Percentiles rank a stretch among this genome's conserved stretches.
Conservation (phyloP, 2,329 filamentous ascomycete genomes). For the Esteya vermicola region DNA sequence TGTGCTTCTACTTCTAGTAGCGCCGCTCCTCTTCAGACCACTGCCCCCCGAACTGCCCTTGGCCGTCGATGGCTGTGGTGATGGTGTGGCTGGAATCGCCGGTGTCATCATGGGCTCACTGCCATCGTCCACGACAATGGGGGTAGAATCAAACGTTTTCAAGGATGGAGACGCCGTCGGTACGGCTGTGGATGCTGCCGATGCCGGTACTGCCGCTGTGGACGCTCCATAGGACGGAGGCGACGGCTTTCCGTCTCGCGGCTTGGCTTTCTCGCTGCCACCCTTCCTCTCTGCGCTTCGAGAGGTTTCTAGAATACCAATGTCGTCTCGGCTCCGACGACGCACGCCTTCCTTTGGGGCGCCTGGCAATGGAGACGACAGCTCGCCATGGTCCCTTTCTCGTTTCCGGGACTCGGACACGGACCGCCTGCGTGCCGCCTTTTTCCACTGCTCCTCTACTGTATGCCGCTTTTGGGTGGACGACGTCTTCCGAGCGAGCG, state of each 20-base stretch:
- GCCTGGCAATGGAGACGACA: no score
- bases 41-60: no score
- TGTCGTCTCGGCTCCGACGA: no score
- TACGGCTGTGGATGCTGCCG: neutral
- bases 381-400: neutral
- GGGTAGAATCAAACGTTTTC: no score
- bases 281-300: no score
- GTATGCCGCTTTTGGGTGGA: slow-evolving; percentile 18
- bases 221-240: no score
- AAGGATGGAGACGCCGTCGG: no score
- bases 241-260: no score
- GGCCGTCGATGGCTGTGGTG: slow-evolving; percentile 8
- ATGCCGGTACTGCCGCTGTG: neutral
- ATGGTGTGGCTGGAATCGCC: neutral
- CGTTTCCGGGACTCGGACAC: slow-evolving; percentile 7
- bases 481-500: slow-evolving; percentile 2
- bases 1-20: slow-evolving; percentile 38
- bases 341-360: no score
- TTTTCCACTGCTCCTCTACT: slow-evolving; percentile 20
- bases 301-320: no score
- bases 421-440: slow-evolving; percentile 8
- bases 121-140: slow-evolving; percentile 12
- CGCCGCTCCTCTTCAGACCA: slow-evolving; percentile 41
- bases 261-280: no score
- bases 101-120: slow-evolving; percentile 20